Percentiles rank a stretch among this genome's conserved stretches.
phyloP scores from a whole-genome alignment of 108 stramenopile genomes.

The Asterionellopsis glacialis region DNA sequence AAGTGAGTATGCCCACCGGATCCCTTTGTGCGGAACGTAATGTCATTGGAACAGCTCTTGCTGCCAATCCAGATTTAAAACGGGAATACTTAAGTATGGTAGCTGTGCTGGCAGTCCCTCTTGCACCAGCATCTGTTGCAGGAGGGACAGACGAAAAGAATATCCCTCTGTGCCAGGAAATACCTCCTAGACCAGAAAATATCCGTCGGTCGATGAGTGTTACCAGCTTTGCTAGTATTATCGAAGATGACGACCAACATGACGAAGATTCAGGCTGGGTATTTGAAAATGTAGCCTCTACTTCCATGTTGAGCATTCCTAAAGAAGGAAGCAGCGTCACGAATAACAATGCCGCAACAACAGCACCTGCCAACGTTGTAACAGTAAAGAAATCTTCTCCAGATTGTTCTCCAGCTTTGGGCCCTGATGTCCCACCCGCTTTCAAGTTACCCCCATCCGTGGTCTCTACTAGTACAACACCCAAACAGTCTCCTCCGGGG shows the following conservation, averaged over 20 bases:
- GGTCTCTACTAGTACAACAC: too few relatives aligned
- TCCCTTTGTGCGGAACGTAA: constrained; percentile 96
- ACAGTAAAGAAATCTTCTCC: too few relatives aligned
- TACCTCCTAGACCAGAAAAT: constrained; percentile 12
- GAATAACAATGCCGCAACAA: too few relatives aligned
- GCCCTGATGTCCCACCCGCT: too few relatives aligned
- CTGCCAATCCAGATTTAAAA: constrained; percentile 66
- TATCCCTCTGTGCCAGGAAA: constrained; percentile 11
- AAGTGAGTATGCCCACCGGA: constrained; percentile 97
- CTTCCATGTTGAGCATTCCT: too few relatives aligned
- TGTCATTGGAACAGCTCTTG: constrained; percentile 91
- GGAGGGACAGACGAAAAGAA: constrained; percentile 12
- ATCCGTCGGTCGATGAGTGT: constrained; percentile 23
- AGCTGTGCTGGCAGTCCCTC: constrained; percentile 79
- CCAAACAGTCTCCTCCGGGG: too few relatives aligned
- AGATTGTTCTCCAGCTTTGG: too few relatives aligned
- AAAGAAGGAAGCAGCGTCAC: too few relatives aligned
- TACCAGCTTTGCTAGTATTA: constrained; percentile 38
- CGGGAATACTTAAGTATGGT: constrained; percentile 78
- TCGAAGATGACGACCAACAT: constrained; percentile 20
- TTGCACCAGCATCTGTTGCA: too few relatives aligned
- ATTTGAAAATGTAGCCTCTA: too few relatives aligned
- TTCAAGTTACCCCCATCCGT: too few relatives aligned
- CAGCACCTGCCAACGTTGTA: too few relatives aligned
- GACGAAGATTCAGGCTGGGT: constrained; percentile 16